Evolutionary conservation across 164 flowering plant genomes (phyloP), one percentile per base, ranked within the genome.

Genomic region (Umbellularia californica): DNA sequence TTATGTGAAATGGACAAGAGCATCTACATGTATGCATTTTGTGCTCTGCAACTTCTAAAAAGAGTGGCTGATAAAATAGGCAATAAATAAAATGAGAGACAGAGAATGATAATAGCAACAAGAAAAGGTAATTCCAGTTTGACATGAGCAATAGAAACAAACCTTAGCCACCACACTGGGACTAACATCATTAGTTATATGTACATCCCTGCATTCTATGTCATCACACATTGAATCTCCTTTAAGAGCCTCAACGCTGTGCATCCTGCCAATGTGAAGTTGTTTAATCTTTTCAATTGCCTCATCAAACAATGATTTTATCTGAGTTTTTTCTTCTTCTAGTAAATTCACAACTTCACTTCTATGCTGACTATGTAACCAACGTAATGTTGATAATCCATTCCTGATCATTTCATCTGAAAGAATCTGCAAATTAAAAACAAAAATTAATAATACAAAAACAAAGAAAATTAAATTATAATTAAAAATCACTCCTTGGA

Each of bases 171-270:
- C 70, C 30, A 70, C 71, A 71, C 70, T 55, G n/a, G 77, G 47
- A 20, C 70, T 79, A n/a, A 80, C 76, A 77, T 85, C 87, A 50
- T 51, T 71, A 76, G 78, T 84, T 50, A 85, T 79, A 80, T 88
- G 89, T 19, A 90, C 97, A 88, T 90, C 94, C 78, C 82, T 82
- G 82, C 88, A 88, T 71, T 88, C 96, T 75, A 75, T 70, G 58
- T 87, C 90, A 19, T 77, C 84, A 30, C 70, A 65, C 55, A 79
- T 79, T 7, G 41, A 75, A 69, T 78, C 88, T 77, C 73, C 77
- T 62, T 66, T 79, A 72, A 75, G 70, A 79, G 76, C 68, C 80
- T 60, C 81, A 72, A 70, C 60, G 33, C 60, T 77, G 22, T 75
- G 75, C 35, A 33, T 72, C 67, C 74, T 70, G 69, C 62, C 71